Evolutionary conservation across 352 stramenopile genomes (phyloP), one percentile per base, ranked within the genome.

Genomic region (Phytophthora podocarpi): DNA sequence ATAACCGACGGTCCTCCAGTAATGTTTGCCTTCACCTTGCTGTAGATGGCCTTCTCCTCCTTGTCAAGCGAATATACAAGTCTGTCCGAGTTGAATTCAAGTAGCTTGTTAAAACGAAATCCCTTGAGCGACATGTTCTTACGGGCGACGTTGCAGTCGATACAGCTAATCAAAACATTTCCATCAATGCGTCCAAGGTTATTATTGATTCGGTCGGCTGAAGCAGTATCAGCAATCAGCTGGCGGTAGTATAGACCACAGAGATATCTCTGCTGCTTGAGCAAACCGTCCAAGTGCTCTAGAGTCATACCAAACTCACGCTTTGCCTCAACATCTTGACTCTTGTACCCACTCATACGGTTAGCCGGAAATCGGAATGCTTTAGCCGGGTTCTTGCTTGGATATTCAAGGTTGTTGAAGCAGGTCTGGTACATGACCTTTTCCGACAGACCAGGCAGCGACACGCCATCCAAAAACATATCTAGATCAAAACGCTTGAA

Each of bases 351-450:
- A 3, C 10, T 53, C 28, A 28, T 40, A 42, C 36, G 18, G 8
- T 43, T 28, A 8, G 16, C 13, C n/a, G 36, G 18, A 18, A 43
- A 43, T 26, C 18, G n/a, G 13, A 43, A 43, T 6, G 16, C 36
- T 15, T 43, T 13, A 28, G 18, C 16, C 26, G 36, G 13, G 8
- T 11, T 16, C 9, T 27, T 43, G 2, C 0, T n/a, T 27, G 36
- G 36, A 13, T 27, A 24, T n/a, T 43, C 28, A 36, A 70, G 41
- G 18, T 72, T 48, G 2, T 40, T 42, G 21, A 54, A 54, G 20
- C 18, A 43, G 2, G 40, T 64, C 18, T 69, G 52, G 49, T 76
- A 77, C 64, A 71, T 71, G 16, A 71, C 46, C 12, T 72, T 72
- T n/a, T 67, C 64, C 0, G 15, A 16, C 12, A 72, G 32, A 3